These are phyloP conservation scores for Phlyctochytrium arcticum DNA, from an alignment of 192 early-diverging fungal genomes.

Conservation along the genomic window DNA sequence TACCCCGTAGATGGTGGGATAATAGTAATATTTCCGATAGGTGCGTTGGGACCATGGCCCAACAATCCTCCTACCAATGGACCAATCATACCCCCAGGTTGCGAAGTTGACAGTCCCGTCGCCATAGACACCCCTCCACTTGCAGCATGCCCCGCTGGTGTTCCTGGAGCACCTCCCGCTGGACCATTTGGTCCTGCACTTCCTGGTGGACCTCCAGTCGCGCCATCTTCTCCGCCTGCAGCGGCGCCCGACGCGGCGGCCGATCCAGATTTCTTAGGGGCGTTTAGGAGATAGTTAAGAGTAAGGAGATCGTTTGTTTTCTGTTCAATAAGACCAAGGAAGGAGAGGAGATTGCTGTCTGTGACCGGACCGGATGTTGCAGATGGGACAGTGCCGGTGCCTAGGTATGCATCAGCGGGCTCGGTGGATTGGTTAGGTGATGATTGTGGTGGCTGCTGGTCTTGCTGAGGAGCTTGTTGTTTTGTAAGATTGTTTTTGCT, in stretches of 20 bases:
- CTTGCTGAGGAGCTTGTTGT: neutral
- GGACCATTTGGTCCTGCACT: neutral
- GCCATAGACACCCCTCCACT: slow-evolving; percentile 4
- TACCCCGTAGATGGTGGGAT: slow-evolving; percentile 50
- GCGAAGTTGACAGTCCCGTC: slow-evolving; percentile 20
- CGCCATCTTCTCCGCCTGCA: slow-evolving; percentile 18
- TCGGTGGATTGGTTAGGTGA: neutral
- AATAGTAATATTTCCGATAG: slow-evolving; percentile 42
- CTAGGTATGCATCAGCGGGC: neutral
- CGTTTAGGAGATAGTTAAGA: slow-evolving; percentile 45
- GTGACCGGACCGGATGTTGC: slow-evolving; percentile 20
- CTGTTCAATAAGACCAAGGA: slow-evolving; percentile 47
- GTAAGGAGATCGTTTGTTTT: slow-evolving; percentile 54
- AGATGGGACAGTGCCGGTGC: slow-evolving; percentile 4
- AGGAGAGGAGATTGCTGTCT: slow-evolving; percentile 44
- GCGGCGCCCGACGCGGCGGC: slow-evolving; percentile 18
- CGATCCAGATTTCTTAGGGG: slow-evolving; percentile 38
- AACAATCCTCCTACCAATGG: slow-evolving; percentile 42
- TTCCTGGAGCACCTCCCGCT: neutral
- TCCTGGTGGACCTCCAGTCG: neutral
- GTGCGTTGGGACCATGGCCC: slow-evolving; percentile 48
- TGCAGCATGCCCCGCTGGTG: neutral
- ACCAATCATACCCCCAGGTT: no score
- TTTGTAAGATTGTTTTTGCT: no score
- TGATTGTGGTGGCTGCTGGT: neutral